Evolutionary conservation across 495 filamentous ascomycete genomes (phyloP).

Genomic region (Echria macrotheca): DNA sequence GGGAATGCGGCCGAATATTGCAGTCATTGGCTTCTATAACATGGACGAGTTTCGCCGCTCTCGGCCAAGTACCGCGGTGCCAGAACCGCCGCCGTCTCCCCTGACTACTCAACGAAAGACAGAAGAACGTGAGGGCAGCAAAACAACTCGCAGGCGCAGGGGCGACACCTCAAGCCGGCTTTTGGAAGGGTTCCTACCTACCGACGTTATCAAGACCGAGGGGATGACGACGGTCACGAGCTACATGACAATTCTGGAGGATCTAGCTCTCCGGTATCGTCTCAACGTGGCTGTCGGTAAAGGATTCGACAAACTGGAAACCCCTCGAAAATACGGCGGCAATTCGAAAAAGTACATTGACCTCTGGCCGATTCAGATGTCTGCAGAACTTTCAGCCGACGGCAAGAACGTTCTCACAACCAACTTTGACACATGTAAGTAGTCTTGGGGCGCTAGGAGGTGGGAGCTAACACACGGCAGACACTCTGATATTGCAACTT

Average conservation of each 20-base stretch:
- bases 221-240: constrained; percentile 57
- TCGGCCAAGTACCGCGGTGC: constrained; percentile 30
- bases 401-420: constrained; percentile 71
- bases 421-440: constrained; percentile 79
- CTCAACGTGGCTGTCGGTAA: constrained; percentile 84
- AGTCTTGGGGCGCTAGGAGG: background rate
- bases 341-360: constrained; percentile 77
- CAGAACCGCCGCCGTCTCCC: constrained; percentile 25
- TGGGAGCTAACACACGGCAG: constrained; percentile 24
- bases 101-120: constrained; percentile 16
- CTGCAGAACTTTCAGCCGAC: constrained; percentile 65
- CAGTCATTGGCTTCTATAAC: constrained; percentile 68
- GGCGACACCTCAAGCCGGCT: constrained; percentile 42
- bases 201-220: constrained; percentile 55
- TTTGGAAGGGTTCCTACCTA: constrained; percentile 51
- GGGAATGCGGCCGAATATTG: constrained; percentile 90
- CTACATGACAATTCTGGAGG: constrained; percentile 81
- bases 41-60: constrained; percentile 63
- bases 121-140: constrained; percentile 15
- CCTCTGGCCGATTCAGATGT: constrained; percentile 82
- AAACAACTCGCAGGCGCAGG: constrained; percentile 27
- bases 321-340: constrained; percentile 51
- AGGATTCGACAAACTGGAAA: constrained; percentile 71
- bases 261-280: constrained; percentile 68
- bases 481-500: constrained; percentile 80